These are phyloP conservation scores for Nannochloris sp. DNA, from an alignment of 139 green algal genomes.

Conservation along the genomic window DNA sequence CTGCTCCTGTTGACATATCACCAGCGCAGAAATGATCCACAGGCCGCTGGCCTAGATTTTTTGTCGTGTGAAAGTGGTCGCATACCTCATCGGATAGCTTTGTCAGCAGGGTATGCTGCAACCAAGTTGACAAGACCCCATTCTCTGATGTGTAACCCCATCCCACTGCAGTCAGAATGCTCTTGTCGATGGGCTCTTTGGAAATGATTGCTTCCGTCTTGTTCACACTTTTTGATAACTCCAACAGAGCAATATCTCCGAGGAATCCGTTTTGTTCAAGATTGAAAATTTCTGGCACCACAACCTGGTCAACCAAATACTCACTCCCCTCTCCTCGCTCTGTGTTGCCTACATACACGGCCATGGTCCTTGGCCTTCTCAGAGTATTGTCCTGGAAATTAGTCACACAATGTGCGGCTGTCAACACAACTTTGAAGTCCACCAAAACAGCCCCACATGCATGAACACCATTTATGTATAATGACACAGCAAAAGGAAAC, in stretches of 20 bases:
- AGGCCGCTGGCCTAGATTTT: neutral
- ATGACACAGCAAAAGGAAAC: conserved; percentile 5
- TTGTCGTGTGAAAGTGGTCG: neutral
- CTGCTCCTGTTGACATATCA: neutral
- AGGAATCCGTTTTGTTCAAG: neutral
- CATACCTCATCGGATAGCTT: conserved; percentile 1
- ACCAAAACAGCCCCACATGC: conserved; percentile 7
- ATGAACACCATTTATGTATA: conserved; percentile 4
- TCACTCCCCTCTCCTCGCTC: neutral
- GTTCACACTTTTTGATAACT: neutral
- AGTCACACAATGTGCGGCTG: conserved; percentile 10
- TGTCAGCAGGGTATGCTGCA: neutral
- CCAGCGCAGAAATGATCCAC: conserved; percentile 10
- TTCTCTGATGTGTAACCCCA: conserved; percentile 6
- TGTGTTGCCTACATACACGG: neutral
- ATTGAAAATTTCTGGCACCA: neutral
- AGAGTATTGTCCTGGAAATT: conserved; percentile 1
- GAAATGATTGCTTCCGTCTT: neutral
- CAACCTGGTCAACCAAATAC: neutral
- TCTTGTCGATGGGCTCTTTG: neutral
- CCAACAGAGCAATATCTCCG: conserved; percentile 10
- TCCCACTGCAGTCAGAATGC: neutral
- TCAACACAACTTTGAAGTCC: conserved; percentile 1
- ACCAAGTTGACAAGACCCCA: neutral
- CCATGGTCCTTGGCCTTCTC: neutral